Evolutionary conservation across 345 rosid genomes (phyloP).

Genomic region (Eucalyptus fibrosa): DNA sequence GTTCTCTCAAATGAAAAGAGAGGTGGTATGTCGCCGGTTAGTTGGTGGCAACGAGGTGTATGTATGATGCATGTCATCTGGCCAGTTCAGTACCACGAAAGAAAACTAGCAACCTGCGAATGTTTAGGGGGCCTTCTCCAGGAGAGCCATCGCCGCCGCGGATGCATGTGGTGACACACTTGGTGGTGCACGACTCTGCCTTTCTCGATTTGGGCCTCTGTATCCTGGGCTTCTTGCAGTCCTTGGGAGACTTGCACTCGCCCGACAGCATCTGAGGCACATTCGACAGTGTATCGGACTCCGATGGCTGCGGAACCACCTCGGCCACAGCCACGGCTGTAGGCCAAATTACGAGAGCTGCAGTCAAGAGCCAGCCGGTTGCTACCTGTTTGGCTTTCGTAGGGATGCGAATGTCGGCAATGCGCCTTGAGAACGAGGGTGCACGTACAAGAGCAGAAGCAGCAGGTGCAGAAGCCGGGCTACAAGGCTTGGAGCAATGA

Average conservation of each 20-base stretch:
- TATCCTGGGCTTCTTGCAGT: constrained; percentile 70
- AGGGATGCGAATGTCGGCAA: not conserved
- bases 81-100: not conserved
- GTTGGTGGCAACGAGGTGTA: not conserved
- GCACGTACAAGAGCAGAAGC: not conserved
- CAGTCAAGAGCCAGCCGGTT: not conserved
- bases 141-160: constrained; percentile 77
- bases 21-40: not conserved
- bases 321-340: constrained; percentile 11
- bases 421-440: not conserved
- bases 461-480: not conserved
- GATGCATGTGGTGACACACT: constrained; percentile 75
- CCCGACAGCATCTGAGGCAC: constrained; percentile 77
- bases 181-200: constrained; percentile 76
- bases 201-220: constrained; percentile 75
- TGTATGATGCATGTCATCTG: not conserved
- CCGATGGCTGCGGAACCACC: constrained; percentile 7
- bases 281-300: constrained; percentile 45
- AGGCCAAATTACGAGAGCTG: not conserved
- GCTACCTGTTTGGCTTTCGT: not conserved
- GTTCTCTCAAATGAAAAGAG: not conserved
- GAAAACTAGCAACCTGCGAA: constrained; percentile 33
- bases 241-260: constrained; percentile 28
- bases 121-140: constrained; percentile 76
- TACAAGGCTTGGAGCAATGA: not conserved